phyloP scores from a whole-genome alignment of 306 rosid species.

The Dryas alaskensis region DNA sequence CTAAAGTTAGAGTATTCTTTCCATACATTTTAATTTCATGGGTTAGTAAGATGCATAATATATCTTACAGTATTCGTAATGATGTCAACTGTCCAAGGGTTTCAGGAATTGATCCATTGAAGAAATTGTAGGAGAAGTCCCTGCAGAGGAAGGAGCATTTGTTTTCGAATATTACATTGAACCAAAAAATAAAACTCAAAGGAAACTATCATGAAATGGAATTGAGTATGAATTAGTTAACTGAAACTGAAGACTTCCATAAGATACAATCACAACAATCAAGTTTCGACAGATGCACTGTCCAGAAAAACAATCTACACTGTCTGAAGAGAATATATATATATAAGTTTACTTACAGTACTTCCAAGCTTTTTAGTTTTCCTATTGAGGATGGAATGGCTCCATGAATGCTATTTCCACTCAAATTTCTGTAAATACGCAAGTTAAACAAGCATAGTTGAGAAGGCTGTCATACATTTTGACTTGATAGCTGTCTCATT shows the following conservation, averaged over 20 bases:
- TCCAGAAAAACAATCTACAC: background rate
- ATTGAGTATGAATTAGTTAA: background rate
- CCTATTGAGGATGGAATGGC: constrained; percentile 81
- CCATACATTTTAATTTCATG: constrained; percentile 11
- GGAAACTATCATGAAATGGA: background rate
- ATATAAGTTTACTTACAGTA: constrained; percentile 58
- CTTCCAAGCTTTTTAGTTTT: constrained; percentile 59
- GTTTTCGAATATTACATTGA: constrained; percentile 26
- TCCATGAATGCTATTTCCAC: constrained; percentile 82
- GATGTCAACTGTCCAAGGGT: constrained; percentile 77
- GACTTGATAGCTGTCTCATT: background rate
- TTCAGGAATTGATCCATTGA: constrained; percentile 93
- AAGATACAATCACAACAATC: background rate
- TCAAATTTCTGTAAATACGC: constrained; percentile 64
- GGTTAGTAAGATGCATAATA: constrained; percentile 14
- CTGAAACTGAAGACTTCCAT: too few species aligned
- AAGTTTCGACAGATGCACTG: background rate
- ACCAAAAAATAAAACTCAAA: background rate
- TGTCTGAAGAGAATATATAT: constrained; percentile 16
- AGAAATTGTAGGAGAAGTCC: constrained; percentile 81
- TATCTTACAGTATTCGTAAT: constrained; percentile 65
- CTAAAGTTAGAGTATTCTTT: constrained; percentile 17
- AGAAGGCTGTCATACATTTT: constrained; percentile 2
- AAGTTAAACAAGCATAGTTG: constrained; percentile 23
- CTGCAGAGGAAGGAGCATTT: constrained; percentile 43